phyloP scores from a whole-genome alignment of 495 filamentous ascomycete species.

The Pseudevernia furfuracea region DNA sequence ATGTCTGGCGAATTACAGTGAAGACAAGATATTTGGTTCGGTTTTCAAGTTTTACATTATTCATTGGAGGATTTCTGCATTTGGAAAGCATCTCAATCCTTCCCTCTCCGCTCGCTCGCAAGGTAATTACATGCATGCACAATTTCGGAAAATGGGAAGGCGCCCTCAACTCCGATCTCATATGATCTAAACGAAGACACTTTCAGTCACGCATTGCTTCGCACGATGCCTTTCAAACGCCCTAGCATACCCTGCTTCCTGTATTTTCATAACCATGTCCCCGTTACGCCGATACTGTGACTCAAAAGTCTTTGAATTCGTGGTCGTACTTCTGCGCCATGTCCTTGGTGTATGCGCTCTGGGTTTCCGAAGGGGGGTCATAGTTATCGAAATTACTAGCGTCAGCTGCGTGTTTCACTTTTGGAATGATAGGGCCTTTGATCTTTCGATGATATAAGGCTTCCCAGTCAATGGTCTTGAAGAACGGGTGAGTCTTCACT shows the following conservation, averaged over 20 bases:
- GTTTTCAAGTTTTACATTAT: neutral
- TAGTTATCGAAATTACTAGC: conserved; percentile 89
- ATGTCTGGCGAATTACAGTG: neutral
- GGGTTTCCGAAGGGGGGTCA: conserved; percentile 51
- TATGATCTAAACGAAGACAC: conserved; percentile 4
- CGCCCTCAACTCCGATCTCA: conserved; percentile 5
- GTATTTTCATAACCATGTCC: neutral
- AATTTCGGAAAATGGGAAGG: conserved; percentile 1
- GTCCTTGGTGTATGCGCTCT: conserved; percentile 60
- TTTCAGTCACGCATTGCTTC: conserved; percentile 6
- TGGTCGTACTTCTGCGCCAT: conserved; percentile 67
- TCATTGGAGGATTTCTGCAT: neutral
- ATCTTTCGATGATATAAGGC: conserved; percentile 61
- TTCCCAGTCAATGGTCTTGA: conserved; percentile 76
- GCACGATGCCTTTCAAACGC: conserved; percentile 1
- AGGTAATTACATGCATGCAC: conserved; percentile 14
- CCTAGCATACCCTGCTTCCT: neutral
- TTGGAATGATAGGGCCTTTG: conserved; percentile 79
- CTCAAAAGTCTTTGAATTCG: conserved; percentile 71
- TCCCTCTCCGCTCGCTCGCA: neutral
- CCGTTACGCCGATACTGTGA: neutral
- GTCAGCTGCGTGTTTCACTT: conserved; percentile 71
- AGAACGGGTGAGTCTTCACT: conserved; percentile 86
- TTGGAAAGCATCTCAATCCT: neutral
- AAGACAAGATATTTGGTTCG: too few relatives aligned